Conservation (phyloP, 768 basidiomycete genomes). For the Nevesoporus exiguus region DNA sequence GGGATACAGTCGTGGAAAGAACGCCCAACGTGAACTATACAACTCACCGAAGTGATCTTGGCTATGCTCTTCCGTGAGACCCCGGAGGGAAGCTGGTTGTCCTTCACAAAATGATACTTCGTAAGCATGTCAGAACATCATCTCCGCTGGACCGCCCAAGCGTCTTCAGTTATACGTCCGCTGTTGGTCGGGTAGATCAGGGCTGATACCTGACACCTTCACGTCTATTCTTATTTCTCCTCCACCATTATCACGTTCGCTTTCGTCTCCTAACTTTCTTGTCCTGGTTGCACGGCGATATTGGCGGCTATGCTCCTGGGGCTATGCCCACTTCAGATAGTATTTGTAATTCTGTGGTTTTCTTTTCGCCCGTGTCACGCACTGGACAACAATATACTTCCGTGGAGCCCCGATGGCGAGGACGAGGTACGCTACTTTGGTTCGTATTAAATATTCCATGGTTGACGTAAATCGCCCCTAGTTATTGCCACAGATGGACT, state of each 20-base stretch:
- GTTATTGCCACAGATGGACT: slow-evolving; percentile 9
- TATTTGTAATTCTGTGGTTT: slow-evolving; percentile 1
- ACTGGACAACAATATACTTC: not conserved
- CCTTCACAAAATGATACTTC: not conserved
- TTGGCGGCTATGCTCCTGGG: slow-evolving; percentile 11
- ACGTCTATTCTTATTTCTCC: not conserved
- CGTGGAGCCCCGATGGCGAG: slow-evolving; percentile 1
- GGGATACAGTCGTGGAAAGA: not conserved
- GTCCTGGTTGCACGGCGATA: slow-evolving; percentile 1
- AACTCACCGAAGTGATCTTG: slow-evolving; percentile 6
- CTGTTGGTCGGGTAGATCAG: slow-evolving; percentile 8
- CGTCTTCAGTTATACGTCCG: not conserved
- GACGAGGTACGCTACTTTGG: slow-evolving; percentile 3
- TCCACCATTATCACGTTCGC: not conserved
- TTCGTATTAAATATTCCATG: not conserved
- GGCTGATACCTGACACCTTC: slow-evolving; percentile 15
- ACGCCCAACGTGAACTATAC: not conserved
- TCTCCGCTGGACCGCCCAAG: not conserved
- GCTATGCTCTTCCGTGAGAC: not conserved
- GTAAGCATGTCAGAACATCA: not conserved
- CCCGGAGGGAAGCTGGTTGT: not conserved
- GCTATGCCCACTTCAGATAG: slow-evolving; percentile 2
- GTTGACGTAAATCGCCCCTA: not conserved
- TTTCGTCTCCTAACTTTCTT: not conserved
- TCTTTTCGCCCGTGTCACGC: slow-evolving; percentile 2